phyloP scores from a whole-genome alignment of 2,329 filamentous ascomycete species.

The Fusarium dimerum region DNA sequence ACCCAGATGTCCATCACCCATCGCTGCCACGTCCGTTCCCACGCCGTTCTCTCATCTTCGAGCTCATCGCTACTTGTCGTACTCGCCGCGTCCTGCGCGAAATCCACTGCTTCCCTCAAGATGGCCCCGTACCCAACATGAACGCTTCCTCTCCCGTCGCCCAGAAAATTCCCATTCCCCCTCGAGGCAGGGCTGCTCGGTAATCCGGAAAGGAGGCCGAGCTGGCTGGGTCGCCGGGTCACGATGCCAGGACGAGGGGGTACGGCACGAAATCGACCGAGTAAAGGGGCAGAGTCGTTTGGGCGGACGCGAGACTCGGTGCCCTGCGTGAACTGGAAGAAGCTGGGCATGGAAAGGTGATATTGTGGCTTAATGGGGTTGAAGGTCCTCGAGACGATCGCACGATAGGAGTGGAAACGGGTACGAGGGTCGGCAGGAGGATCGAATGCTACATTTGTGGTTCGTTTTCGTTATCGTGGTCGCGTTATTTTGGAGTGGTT shows the following conservation, averaged over 20 bases:
- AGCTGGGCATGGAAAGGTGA: constrained; percentile 54
- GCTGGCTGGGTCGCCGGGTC: constrained; percentile 35
- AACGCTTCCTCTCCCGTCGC: constrained; percentile 50
- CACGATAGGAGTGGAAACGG: not conserved
- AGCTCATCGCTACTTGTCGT: constrained; percentile 29
- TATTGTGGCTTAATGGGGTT: constrained; percentile 1
- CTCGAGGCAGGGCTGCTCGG: constrained; percentile 14
- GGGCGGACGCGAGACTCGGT: constrained; percentile 57
- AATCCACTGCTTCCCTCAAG: constrained; percentile 31
- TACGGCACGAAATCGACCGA: constrained; percentile 67
- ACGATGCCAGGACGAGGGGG: constrained; percentile 42
- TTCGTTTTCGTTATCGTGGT: too few relatives aligned
- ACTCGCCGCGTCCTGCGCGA: constrained; percentile 33
- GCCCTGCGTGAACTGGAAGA: constrained; percentile 69
- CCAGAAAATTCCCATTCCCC: constrained; percentile 12
- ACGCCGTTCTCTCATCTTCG: constrained; percentile 36
- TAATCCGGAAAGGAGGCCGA: constrained; percentile 40
- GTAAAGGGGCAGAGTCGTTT: constrained; percentile 59
- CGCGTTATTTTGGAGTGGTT: too few relatives aligned
- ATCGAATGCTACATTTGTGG: too few relatives aligned
- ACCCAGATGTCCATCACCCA: constrained; percentile 58
- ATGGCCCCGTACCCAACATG: constrained; percentile 57
- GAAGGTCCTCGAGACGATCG: not conserved
- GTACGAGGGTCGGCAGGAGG: too few relatives aligned
- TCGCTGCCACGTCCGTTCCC: constrained; percentile 38